Evolutionary conservation across 2,329 filamentous ascomycete genomes (phyloP).

Genomic region (Dryadomyces quercus-mongolicae): DNA sequence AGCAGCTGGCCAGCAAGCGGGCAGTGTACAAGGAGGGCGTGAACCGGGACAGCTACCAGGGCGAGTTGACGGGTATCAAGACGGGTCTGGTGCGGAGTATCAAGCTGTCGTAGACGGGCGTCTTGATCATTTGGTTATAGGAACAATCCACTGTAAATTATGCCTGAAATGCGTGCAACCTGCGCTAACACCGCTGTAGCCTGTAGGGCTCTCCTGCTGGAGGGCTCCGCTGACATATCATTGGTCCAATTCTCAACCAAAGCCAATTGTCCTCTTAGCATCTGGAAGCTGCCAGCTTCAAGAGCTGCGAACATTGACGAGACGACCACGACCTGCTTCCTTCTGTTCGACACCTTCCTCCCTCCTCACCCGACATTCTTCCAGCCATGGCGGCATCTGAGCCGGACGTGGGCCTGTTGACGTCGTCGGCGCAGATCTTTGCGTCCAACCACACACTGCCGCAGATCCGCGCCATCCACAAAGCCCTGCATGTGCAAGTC

Average conservation of each 20-base stretch:
- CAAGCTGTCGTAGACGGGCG: slow-evolving; percentile 50
- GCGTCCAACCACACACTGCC: slow-evolving; percentile 43
- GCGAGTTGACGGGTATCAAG: slow-evolving; percentile 94
- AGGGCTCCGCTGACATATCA: neutral
- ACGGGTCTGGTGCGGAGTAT: slow-evolving; percentile 83
- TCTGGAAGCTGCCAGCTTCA: too few species aligned
- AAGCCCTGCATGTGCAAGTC: slow-evolving; percentile 43
- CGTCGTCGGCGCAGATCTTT: slow-evolving; percentile 43
- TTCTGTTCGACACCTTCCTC: neutral
- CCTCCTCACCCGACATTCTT: neutral
- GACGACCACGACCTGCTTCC: neutral
- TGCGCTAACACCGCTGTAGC: too few species aligned
- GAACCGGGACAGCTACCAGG: slow-evolving; percentile 73
- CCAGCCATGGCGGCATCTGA: slow-evolving; percentile 22
- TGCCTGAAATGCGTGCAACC: too few species aligned
- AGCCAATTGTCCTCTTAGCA: neutral
- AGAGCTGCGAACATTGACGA: too few species aligned
- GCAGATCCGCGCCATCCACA: slow-evolving; percentile 52
- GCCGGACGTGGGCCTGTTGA: slow-evolving; percentile 31
- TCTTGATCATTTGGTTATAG: neutral
- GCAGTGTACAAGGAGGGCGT: slow-evolving; percentile 77
- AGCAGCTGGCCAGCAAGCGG: slow-evolving; percentile 85
- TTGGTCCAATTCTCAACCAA: neutral
- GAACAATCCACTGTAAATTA: neutral
- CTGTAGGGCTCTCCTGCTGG: too few species aligned